A percentile compares a stretch with the other conserved stretches of the same genome.
These are phyloP conservation scores for Russula griseocarnosa DNA, from an alignment of 768 basidiomycete genomes.

Conservation along the genomic window DNA sequence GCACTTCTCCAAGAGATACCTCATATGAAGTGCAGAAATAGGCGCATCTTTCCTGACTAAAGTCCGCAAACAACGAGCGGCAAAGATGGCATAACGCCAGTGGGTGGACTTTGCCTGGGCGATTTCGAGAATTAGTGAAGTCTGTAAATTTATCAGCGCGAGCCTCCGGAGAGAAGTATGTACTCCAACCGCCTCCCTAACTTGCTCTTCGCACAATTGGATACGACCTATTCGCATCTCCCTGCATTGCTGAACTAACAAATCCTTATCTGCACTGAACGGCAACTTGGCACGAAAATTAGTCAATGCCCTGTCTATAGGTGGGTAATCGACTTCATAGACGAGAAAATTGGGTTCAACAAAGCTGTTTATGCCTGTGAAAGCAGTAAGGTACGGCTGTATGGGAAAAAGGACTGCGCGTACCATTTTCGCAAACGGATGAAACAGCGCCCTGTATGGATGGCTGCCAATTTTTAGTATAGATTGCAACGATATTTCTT, in stretches of 20 bases:
- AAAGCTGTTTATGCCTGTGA: constrained; percentile 55
- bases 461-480: constrained; percentile 41
- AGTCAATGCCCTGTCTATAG: constrained; percentile 39
- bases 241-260: constrained; percentile 41
- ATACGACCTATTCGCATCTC: constrained; percentile 47
- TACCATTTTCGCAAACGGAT: constrained; percentile 61
- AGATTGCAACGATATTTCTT: neutral
- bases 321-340: constrained; percentile 48
- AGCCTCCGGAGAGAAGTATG: neutral
- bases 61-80: constrained; percentile 62
- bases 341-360: constrained; percentile 57
- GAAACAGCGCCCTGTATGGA: constrained; percentile 73
- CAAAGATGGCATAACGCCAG: constrained; percentile 75
- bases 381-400: constrained; percentile 10
- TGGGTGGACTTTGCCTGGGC: constrained; percentile 62
- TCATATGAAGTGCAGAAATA: constrained; percentile 45
- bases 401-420: constrained; percentile 26
- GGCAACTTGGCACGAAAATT: constrained; percentile 40
- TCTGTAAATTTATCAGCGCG: constrained; percentile 34
- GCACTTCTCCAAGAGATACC: constrained; percentile 56
- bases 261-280: constrained; percentile 34
- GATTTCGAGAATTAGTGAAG: constrained; percentile 47
- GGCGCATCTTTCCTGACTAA: constrained; percentile 63
- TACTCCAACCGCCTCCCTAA: constrained; percentile 43
- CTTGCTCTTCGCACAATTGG: constrained; percentile 40